Percentiles rank a stretch among this genome's conserved stretches.
phyloP scores from a whole-genome alignment of 345 rosid species.

The Brassica napus region DNA sequence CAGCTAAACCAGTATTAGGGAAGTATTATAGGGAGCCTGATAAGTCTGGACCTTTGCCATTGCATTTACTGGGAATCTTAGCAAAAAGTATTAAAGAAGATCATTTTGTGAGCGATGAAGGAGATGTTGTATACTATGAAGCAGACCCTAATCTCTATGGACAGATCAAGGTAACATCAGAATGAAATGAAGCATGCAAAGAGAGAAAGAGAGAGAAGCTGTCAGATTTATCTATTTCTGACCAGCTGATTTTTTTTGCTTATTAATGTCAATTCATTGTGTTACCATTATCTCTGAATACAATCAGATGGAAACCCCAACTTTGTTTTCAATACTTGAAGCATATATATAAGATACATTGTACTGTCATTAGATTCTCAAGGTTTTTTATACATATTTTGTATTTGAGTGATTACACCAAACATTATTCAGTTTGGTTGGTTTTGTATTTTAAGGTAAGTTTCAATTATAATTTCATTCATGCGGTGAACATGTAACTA shows the following conservation, averaged over 20 bases:
- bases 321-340: slow-evolving; percentile 26
- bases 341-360: neutral
- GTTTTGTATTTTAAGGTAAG: neutral
- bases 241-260: slow-evolving; percentile 30
- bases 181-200: slow-evolving; percentile 37
- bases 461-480: neutral
- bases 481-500: neutral
- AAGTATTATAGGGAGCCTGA: slow-evolving; percentile 78
- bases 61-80: slow-evolving; percentile 53
- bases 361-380: slow-evolving; percentile 7
- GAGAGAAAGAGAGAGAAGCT: slow-evolving; percentile 20
- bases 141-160: slow-evolving; percentile 50
- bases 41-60: slow-evolving; percentile 72
- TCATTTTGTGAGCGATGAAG: slow-evolving; percentile 72
- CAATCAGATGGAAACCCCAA: slow-evolving; percentile 21
- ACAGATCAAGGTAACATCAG: slow-evolving; percentile 29
- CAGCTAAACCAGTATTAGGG: slow-evolving; percentile 82
- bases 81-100: slow-evolving; percentile 63
- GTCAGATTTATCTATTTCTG: slow-evolving; percentile 14
- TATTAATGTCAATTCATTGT: slow-evolving; percentile 16
- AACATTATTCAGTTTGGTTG: neutral
- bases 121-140: slow-evolving; percentile 73
- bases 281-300: slow-evolving; percentile 21
- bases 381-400: slow-evolving; percentile 9
- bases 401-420: slow-evolving; percentile 7